A percentile compares a stretch with the other conserved stretches of the same genome.
These are phyloP conservation scores for Trichoderma breve DNA, from an alignment of 2,329 filamentous ascomycete genomes.

Conservation along the genomic window DNA sequence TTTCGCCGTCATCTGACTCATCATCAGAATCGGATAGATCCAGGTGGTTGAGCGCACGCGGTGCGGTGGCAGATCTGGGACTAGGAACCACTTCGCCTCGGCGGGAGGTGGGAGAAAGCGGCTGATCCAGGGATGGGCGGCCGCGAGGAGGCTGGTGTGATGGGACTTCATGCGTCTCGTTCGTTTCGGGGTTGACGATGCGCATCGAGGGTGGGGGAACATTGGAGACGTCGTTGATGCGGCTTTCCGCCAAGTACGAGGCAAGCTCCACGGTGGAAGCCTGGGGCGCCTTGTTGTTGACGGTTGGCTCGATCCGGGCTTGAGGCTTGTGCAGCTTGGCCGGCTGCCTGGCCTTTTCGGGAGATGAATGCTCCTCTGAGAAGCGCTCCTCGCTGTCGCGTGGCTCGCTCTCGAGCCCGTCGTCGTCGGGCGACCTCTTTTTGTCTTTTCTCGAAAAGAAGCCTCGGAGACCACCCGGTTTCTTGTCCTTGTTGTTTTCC, in stretches of 20 bases:
- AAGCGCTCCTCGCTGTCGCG: slow-evolving; percentile 45
- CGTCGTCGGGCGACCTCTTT: slow-evolving; percentile 55
- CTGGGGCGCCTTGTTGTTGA: slow-evolving; percentile 38
- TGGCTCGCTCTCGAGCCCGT: slow-evolving; percentile 60
- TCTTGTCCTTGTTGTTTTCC: slow-evolving; percentile 70
- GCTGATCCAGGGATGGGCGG: slow-evolving; percentile 31
- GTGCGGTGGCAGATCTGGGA: slow-evolving; percentile 44
- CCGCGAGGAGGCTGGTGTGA: slow-evolving; percentile 30
- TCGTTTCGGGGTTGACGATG: slow-evolving; percentile 54
- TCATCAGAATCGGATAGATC: slow-evolving; percentile 66
- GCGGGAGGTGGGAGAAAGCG: slow-evolving; percentile 34
- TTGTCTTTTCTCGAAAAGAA: slow-evolving; percentile 64
- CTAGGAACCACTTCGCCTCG: slow-evolving; percentile 41
- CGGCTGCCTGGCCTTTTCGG: slow-evolving; percentile 51
- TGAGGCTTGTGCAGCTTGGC: slow-evolving; percentile 72
- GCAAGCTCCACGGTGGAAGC: slow-evolving; percentile 42
- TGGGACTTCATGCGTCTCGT: slow-evolving; percentile 40
- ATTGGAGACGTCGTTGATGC: slow-evolving; percentile 53
- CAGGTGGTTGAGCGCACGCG: slow-evolving; percentile 56
- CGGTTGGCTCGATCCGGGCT: slow-evolving; percentile 49
- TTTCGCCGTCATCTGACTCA: slow-evolving; percentile 50
- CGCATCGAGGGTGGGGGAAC: slow-evolving; percentile 58
- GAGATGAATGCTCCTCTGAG: slow-evolving; percentile 44
- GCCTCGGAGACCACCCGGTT: slow-evolving; percentile 55
- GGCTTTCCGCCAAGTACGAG: slow-evolving; percentile 44